A percentile compares a stretch with the other conserved stretches of the same genome.
phyloP scores from a whole-genome alignment of 1,284 basidiomycete genomes.

The Cystobasidiaceae sp. region DNA sequence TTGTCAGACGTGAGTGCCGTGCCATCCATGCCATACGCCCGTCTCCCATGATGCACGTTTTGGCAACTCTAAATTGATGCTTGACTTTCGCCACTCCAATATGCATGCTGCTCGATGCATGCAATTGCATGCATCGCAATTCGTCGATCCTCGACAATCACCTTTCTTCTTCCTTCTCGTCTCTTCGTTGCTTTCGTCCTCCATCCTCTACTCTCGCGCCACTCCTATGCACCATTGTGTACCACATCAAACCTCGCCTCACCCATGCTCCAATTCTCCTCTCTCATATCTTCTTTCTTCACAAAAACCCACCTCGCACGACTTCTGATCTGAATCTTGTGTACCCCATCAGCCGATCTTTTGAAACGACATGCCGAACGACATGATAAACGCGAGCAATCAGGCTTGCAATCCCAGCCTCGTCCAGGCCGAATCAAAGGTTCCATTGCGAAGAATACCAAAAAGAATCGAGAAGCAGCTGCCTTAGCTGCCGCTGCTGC shows the following conservation, averaged over 20 bases:
- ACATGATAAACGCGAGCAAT: constrained; percentile 28
- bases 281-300: background rate
- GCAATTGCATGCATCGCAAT: too few relatives aligned
- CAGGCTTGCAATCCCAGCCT: constrained; percentile 2
- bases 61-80: background rate
- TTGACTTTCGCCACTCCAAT: too few relatives aligned
- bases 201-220: too few relatives aligned
- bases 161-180: too few relatives aligned
- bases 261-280: background rate
- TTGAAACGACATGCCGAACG: constrained; percentile 30
- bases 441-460: background rate
- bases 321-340: background rate
- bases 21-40: background rate
- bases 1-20: constrained; percentile 18
- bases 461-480: constrained; percentile 4
- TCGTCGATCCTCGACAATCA: too few relatives aligned
- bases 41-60: background rate
- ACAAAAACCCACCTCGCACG: background rate
- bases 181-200: too few relatives aligned
- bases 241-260: background rate
- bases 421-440: constrained; percentile 29
- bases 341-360: constrained; percentile 22
- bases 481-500: too few relatives aligned
- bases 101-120: too few relatives aligned
- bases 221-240: too few relatives aligned